Percentiles rank a stretch among this genome's conserved stretches.
Conservation (phyloP, 495 filamentous ascomycete genomes). For the Talaromyces liani region DNA sequence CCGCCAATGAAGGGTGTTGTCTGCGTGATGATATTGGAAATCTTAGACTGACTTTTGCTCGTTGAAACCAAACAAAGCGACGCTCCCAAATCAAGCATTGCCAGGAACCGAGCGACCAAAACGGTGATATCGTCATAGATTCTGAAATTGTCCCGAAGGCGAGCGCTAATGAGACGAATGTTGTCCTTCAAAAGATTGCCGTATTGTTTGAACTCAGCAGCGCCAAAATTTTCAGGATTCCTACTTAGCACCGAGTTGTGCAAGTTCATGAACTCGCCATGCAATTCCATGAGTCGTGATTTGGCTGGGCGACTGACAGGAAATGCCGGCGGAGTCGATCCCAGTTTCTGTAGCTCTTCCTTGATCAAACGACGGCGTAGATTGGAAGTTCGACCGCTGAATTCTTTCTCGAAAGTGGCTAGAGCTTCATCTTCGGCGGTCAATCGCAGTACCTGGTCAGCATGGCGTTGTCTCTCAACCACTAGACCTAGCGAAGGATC, state of each 20-base stretch:
- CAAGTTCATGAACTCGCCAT: constrained; percentile 74
- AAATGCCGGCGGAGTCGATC: constrained; percentile 49
- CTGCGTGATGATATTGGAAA: constrained; percentile 28
- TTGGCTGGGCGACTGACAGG: constrained; percentile 64
- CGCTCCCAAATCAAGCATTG: constrained; percentile 70
- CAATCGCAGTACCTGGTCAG: constrained; percentile 46
- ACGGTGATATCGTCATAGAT: constrained; percentile 78
- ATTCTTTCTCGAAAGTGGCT: constrained; percentile 53
- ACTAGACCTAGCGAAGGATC: constrained; percentile 78
- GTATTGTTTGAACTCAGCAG: constrained; percentile 21
- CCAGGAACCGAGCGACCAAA: constrained; percentile 73
- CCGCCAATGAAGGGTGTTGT: constrained; percentile 61
- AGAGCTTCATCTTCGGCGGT: constrained; percentile 52
- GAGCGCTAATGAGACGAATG: constrained; percentile 55
- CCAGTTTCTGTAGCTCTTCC: constrained; percentile 52
- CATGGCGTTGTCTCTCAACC: constrained; percentile 60
- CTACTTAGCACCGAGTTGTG: constrained; percentile 56
- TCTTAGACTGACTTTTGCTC: background rate
- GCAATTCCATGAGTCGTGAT: constrained; percentile 63
- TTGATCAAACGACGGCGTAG: constrained; percentile 52
- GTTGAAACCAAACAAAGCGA: constrained; percentile 40
- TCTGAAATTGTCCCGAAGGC: constrained; percentile 59
- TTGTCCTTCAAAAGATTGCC: constrained; percentile 61
- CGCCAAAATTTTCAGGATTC: constrained; percentile 38
- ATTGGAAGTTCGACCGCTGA: constrained; percentile 60